Base-by-base conservation (phyloP, 179 eudicot species). In the Sideroxylon spinosum region DNA sequence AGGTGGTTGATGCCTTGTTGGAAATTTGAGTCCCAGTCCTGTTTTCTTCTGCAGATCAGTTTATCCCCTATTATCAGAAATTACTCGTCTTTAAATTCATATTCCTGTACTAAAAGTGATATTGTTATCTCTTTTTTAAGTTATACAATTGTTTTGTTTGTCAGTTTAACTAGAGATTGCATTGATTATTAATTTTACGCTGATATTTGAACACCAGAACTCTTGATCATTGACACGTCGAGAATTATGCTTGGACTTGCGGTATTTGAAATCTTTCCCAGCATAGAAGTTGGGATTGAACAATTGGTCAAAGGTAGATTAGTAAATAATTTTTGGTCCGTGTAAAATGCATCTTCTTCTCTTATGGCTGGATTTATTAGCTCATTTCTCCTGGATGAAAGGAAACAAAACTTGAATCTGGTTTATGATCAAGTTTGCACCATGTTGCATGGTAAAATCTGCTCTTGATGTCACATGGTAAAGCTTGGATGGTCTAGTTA, bases 371-470 rank as follows among this genome's bases (percentile, higher is more conserved):
- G 74, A 50, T 28, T 37, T 52, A 59, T 50, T 50, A 13, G 13
- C 19, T 7, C 16, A 53, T 4, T 71, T 50, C 53, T 26, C 17
- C 59, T 52, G 22, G 48, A n/a, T 2, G 25, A 55, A 72, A 0
- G 59, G 16, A 72, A 29, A 17, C 37, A 26, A 57, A 32, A 29
- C 28, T 32, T 13, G 4, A 9, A 63, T 14, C 63, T 66, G 59
- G n/a, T 22, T 68, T 22, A 71, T 13, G 60, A 32, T 50, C 57
- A 68, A 70, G 57, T 49, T 48, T 70, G 20, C 57, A 57, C 73
- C 57, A 65, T 28, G 14, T 4, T 70, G 1, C 1, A 9, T 28
- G 5, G 8, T 14, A 11, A 17, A 9, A 6, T 7, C n/a, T 68
- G n/a, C n/a, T 12, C 26, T 49, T 70, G 10, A 9, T 68, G 73